These are phyloP conservation scores for Brassica incana DNA, from an alignment of 345 rosid genomes.

Conservation along the genomic window DNA sequence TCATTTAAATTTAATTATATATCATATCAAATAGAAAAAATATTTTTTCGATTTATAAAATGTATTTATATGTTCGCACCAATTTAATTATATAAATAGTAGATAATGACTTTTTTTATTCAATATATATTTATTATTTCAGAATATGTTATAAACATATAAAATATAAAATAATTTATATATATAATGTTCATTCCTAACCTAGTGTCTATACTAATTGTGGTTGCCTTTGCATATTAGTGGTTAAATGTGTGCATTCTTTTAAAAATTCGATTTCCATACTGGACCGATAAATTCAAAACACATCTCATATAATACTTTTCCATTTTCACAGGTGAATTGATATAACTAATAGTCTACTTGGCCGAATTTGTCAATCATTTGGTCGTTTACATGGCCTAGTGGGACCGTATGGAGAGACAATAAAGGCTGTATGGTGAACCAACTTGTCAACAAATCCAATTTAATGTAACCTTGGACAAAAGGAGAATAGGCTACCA, in stretches of 20 bases:
- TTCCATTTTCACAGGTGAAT: not conserved
- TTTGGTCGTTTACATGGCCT: not conserved
- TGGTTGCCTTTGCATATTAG: not conserved
- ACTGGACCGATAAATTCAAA: not conserved
- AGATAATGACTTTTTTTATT: too few species aligned
- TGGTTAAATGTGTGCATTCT: not conserved
- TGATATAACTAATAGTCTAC: not conserved
- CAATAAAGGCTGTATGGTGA: slow-evolving; percentile 12
- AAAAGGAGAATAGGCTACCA: not conserved
- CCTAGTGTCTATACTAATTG: not conserved
- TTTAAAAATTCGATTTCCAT: not conserved
- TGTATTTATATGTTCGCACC: too few species aligned
- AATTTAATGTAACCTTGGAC: slow-evolving; percentile 37
- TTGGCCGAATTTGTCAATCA: slow-evolving; percentile 9
- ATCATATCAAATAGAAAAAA: too few species aligned
- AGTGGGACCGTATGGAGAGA: slow-evolving; percentile 8
- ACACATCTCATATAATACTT: not conserved
- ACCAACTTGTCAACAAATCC: slow-evolving; percentile 33
- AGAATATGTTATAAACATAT: too few species aligned
- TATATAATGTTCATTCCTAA: too few species aligned
- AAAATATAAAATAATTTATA: too few species aligned
- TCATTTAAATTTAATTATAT: too few species aligned
- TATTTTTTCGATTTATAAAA: too few species aligned
- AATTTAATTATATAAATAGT: too few species aligned
- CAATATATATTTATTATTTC: too few species aligned